phyloP scores from a whole-genome alignment of 495 filamentous ascomycete genomes.

The Aspergillus panamensis region DNA sequence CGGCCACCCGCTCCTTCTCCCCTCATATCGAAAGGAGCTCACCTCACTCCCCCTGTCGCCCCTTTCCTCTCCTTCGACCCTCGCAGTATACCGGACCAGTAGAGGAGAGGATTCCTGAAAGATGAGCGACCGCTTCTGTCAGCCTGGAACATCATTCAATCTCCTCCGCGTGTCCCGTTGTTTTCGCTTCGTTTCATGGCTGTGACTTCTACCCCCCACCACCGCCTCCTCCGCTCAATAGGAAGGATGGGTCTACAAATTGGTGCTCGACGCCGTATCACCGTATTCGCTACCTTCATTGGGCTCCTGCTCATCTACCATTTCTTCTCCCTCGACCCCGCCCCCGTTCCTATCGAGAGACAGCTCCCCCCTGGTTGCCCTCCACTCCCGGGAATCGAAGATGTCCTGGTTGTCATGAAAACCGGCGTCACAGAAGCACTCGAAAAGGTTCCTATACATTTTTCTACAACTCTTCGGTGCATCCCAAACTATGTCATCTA shows the following conservation, averaged over 20 bases:
- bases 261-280: constrained; percentile 23
- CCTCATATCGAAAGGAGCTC: background rate
- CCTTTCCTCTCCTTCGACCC: background rate
- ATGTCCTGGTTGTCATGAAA: constrained; percentile 46
- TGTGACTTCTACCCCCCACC: background rate
- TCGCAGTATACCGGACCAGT: background rate
- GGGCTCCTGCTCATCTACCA: constrained; percentile 35
- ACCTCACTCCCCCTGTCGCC: background rate
- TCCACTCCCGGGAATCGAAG: constrained; percentile 40
- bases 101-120: background rate
- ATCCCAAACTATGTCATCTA: constrained; percentile 53
- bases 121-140: background rate
- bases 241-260: background rate
- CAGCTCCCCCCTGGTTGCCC: constrained; percentile 30
- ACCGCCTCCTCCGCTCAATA: constrained; percentile 3
- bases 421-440: constrained; percentile 45
- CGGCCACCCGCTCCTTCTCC: background rate
- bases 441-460: constrained; percentile 47
- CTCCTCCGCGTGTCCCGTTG: background rate
- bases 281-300: constrained; percentile 26
- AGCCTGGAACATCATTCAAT: background rate
- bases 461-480: constrained; percentile 50
- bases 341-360: constrained; percentile 14
- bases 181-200: background rate
- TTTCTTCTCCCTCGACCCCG: constrained; percentile 27